phyloP scores from a whole-genome alignment of 768 basidiomycete genomes.

The Cystobasidium onofrii region DNA sequence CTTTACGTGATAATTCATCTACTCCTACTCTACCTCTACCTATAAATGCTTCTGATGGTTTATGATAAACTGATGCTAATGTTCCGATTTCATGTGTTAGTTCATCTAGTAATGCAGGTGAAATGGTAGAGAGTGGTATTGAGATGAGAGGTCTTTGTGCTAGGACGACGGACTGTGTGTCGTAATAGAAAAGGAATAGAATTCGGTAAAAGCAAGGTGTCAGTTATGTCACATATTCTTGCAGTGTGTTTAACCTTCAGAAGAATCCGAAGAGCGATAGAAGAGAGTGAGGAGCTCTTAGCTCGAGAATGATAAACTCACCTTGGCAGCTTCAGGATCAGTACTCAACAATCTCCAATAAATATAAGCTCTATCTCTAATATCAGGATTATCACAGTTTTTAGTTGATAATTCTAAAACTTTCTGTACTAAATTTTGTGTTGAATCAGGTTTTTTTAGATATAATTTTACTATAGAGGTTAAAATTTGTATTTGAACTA shows the following conservation, averaged over 20 bases:
- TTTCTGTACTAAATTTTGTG: slow-evolving; percentile 84
- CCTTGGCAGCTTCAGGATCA: slow-evolving; percentile 92
- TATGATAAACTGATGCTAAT: slow-evolving; percentile 92
- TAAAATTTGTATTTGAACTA: slow-evolving; percentile 53
- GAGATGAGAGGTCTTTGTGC: slow-evolving; percentile 88
- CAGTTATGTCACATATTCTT: too few relatives aligned
- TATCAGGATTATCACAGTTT: slow-evolving; percentile 92
- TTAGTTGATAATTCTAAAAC: slow-evolving; percentile 90
- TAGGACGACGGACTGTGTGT: slow-evolving; percentile 68
- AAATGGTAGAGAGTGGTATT: slow-evolving; percentile 80
- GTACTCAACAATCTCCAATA: slow-evolving; percentile 94
- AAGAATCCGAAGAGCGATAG: too few relatives aligned
- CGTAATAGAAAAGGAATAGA: too few relatives aligned
- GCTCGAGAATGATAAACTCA: too few relatives aligned
- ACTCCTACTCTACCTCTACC: slow-evolving; percentile 81
- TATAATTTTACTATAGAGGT: slow-evolving; percentile 96
- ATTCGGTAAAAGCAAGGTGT: too few relatives aligned
- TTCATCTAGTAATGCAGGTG: slow-evolving; percentile 79
- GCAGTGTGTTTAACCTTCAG: too few relatives aligned
- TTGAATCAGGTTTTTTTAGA: slow-evolving; percentile 84
- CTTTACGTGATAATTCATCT: slow-evolving; percentile 62
- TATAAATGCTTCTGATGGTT: slow-evolving; percentile 90
- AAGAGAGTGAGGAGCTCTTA: too few relatives aligned
- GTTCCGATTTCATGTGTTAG: slow-evolving; percentile 79
- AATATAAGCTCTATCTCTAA: slow-evolving; percentile 81